Base-by-base conservation (phyloP, 2,329 filamentous ascomycete species). In the Aureobasidium lini region DNA sequence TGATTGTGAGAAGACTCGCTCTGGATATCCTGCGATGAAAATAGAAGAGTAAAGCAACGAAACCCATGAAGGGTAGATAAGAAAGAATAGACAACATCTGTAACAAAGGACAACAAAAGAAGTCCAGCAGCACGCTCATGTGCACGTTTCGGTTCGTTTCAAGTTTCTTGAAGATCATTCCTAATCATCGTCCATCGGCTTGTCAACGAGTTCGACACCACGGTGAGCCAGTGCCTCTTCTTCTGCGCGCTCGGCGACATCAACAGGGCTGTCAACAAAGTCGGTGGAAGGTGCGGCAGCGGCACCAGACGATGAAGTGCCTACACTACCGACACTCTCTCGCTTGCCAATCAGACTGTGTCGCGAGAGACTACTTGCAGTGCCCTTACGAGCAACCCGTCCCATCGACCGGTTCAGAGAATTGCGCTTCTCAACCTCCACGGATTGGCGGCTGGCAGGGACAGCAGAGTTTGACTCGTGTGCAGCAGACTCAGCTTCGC, bases 141-240 rank as follows among this genome's bases (percentile, higher is more conserved):
- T 56, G 52, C 52, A 56, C 52, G 52, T 56, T 44, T 56, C 52
- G n/a, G 39, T 56, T 56, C 52, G 52, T 56, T 56, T 32, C 39
- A 56, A 32, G 36, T 9, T 56, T 46, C 39, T 42, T 36, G 40
- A 43, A 46, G 52, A 56, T 56, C 52, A 56, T 56, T 56, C 52
- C 52, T 56, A 56, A 32, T 56, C 52, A 57, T 63, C 61, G 48
- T 90, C 86, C 85, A 90, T 89, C n/a, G 87, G 85, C 73, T 83
- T 85, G 71, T 91, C 88, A 67, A 84, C 84, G 67, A 91, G 76
- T 65, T 84, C 86, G 43, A 90, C 86, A 6, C 85, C 83, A 53
- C 76, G 72, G 47, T 68, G 54, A 29, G 43, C 23, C 29, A 43
- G 23, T 18, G 66, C 58, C 71, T 71, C 60, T 65, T 60, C 50